phyloP scores from a whole-genome alignment of 1,139 yeast species.

The Entelexis paramagnoliae region DNA sequence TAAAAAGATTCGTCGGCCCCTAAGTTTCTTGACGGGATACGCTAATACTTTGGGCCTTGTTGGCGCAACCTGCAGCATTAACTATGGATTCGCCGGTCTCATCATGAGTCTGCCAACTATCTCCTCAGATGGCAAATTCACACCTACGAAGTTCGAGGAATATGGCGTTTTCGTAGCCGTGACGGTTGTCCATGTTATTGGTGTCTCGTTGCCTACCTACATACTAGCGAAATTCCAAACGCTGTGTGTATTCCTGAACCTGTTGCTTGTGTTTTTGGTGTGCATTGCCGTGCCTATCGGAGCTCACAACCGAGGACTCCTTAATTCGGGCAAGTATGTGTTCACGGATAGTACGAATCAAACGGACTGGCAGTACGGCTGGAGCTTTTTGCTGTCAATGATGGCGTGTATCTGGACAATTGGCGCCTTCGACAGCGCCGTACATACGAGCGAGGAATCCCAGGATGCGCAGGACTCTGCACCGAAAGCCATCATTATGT shows the following conservation, averaged over 20 bases:
- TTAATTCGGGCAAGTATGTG: conserved; percentile 34
- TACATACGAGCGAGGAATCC: conserved; percentile 63
- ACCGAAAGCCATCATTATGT: conserved; percentile 51
- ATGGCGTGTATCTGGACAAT: conserved; percentile 64
- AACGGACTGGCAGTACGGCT: conserved; percentile 53
- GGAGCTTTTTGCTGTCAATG: conserved; percentile 51
- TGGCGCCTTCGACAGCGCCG: conserved; percentile 63
- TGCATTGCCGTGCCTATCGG: conserved; percentile 52
- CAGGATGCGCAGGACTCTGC: conserved; percentile 55
- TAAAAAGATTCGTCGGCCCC: conserved; percentile 33
- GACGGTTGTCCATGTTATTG: conserved; percentile 37
- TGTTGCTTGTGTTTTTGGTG: conserved; percentile 45
- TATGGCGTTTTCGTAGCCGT: conserved; percentile 50
- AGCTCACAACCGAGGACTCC: conserved; percentile 10
- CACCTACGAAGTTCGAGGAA: conserved; percentile 38
- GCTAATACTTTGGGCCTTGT: conserved; percentile 49
- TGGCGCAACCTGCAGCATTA: conserved; percentile 44
- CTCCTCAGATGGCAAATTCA: conserved; percentile 39
- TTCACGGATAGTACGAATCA: conserved; percentile 47
- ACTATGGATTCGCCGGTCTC: conserved; percentile 49
- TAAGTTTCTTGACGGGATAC: conserved; percentile 50
- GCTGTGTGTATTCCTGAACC: conserved; percentile 45
- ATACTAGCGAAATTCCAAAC: conserved; percentile 51
- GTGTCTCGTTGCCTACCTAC: conserved; percentile 44
- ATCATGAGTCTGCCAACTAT: conserved; percentile 44